A percentile compares a stretch with the other conserved stretches of the same genome.
These are phyloP conservation scores for Botrytis deweyae DNA, from an alignment of 2,329 filamentous ascomycete genomes.

Conservation along the genomic window DNA sequence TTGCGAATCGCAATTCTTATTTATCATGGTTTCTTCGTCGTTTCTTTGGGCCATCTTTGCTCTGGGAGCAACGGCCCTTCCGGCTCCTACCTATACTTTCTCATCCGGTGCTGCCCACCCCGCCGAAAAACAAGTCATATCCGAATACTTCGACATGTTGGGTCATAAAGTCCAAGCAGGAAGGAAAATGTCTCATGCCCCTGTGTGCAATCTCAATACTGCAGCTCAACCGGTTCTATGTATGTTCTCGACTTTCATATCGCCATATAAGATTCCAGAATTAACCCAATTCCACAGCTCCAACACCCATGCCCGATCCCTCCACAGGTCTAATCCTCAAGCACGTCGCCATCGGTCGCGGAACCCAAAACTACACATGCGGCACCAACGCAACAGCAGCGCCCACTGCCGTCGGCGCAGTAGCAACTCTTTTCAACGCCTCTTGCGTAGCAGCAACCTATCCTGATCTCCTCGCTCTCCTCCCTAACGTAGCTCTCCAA, in stretches of 20 bases:
- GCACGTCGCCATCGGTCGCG: conserved; percentile 83
- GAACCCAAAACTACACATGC: conserved; percentile 95
- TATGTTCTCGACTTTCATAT: conserved; percentile 40
- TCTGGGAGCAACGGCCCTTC: conserved; percentile 47
- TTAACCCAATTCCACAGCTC: conserved; percentile 44
- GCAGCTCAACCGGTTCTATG: conserved; percentile 51
- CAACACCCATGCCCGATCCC: conserved; percentile 60
- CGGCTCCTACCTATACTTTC: conserved; percentile 35
- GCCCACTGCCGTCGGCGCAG: conserved; percentile 68
- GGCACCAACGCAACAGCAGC: conserved; percentile 57
- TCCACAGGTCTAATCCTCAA: conserved; percentile 61
- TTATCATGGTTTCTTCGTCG: conserved; percentile 20
- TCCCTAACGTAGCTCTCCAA: conserved; percentile 68
- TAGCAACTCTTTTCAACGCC: conserved; percentile 84
- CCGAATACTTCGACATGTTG: conserved; percentile 61
- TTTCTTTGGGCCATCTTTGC: conserved; percentile 46
- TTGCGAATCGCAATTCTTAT: not conserved
- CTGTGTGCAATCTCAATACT: conserved; percentile 54
- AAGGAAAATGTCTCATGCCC: conserved; percentile 44
- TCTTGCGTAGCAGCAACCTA: conserved; percentile 73
- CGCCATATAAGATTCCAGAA: not conserved
- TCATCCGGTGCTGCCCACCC: conserved; percentile 29
- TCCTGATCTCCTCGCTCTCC: conserved; percentile 61
- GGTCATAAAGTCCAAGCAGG: conserved; percentile 54
- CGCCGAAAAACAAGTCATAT: conserved; percentile 44